Base-by-base conservation (phyloP, 1,284 basidiomycete genomes). In the Cystobasidiaceae sp. region DNA sequence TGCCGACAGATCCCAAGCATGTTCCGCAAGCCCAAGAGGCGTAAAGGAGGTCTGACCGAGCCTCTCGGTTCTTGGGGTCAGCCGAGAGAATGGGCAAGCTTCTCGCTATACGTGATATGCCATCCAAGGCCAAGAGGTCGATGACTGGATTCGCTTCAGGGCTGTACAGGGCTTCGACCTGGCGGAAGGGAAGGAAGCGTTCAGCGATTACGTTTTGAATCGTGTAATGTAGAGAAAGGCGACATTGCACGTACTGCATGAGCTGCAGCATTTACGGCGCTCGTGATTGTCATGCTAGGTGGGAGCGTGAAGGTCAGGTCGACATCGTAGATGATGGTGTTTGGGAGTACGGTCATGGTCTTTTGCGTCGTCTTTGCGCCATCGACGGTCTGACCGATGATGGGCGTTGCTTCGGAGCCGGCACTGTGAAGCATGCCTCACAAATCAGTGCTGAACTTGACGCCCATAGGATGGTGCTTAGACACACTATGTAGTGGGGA, bases 291-390 rank as follows among this genome's bases (percentile, higher is more conserved):
- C 71, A 80, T 75, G 55, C 73, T 71, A n/a, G 67, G 51, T 2
- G 80, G 79, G 7, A 81, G 77, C 19, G 75, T 74, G 17, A 79
- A 71, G 3, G 80, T 80, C 50, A 81, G 76, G 68, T 78, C 75
- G 52, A 79, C 75, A 67, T 81, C 80, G 71, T 81, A 81, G 13
- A 81, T 76, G 69, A 81, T 79, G 23, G 78, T 77, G 43, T 78
- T 77, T 0, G 80, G 80, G 3, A 81, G 74, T 46, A 81, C 79
- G 58, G 67, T 25, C 2, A 15, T 0, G 43, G 27, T n/a, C 68
- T 74, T 77, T 59, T 78, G 77, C 25, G 79, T 80, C 45, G 78
- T 80, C 72, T 80, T 81, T 44, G 77, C 68, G 9, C 50, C 34
- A 39, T 68, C 67, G 43, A 67, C 71, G 59, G 79, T 78, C 70